Conservation (phyloP, 129 eudicot genomes). For the Pseudognaphalium luteoalbum region DNA sequence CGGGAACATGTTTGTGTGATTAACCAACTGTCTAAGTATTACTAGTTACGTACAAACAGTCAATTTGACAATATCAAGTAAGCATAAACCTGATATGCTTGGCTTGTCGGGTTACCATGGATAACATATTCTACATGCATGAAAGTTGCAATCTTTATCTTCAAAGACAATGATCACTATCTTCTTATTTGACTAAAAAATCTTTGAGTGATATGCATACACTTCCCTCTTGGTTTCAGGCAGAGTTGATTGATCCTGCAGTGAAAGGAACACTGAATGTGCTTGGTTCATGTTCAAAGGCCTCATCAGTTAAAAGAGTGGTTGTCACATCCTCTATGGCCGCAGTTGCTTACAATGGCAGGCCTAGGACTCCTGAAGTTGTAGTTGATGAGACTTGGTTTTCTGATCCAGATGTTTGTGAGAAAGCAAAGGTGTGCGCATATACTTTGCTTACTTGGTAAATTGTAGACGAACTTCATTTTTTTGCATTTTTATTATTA, state of each 20-base stretch:
- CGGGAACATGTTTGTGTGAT: neutral
- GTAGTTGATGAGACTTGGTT: constrained; percentile 77
- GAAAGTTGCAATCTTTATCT: neutral
- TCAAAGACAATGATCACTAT: neutral
- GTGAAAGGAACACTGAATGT: constrained; percentile 90
- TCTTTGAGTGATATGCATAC: neutral
- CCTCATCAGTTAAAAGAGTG: constrained; percentile 66
- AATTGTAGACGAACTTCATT: no score
- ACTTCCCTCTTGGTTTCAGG: constrained; percentile 38
- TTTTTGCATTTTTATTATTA: no score
- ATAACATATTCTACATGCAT: neutral
- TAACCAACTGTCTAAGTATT: neutral
- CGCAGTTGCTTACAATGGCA: constrained; percentile 59
- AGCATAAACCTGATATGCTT: neutral
- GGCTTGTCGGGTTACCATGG: constrained; percentile 1
- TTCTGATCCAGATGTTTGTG: constrained; percentile 57
- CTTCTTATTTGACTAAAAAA: neutral
- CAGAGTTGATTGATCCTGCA: constrained; percentile 81
- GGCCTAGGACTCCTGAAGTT: constrained; percentile 59
- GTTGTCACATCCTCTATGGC: constrained; percentile 77
- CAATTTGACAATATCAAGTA: neutral
- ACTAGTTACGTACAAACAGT: neutral
- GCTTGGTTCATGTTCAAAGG: constrained; percentile 62
- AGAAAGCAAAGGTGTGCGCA: constrained; percentile 48
- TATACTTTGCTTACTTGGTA: neutral